Percentiles rank a stretch among this genome's conserved stretches.
These are phyloP conservation scores for Discostella stelligeroides DNA, from an alignment of 108 stramenopile species.

Conservation along the genomic window DNA sequence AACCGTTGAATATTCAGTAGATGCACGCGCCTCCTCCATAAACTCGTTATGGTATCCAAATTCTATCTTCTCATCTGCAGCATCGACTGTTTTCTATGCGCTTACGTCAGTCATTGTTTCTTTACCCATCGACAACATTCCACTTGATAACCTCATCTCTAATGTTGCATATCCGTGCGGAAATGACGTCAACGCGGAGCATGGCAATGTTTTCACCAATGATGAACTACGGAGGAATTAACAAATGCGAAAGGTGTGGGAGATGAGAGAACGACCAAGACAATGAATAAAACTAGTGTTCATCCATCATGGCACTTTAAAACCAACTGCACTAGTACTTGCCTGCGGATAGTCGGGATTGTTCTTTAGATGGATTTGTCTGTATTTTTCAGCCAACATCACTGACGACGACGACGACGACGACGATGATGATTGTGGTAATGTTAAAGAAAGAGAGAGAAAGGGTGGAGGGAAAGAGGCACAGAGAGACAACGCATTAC, in stretches of 20 bases:
- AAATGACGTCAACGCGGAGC: conserved; percentile 55
- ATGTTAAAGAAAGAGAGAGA: not conserved
- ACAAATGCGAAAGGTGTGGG: not conserved
- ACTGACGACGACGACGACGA: conserved; percentile 7
- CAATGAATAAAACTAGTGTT: not conserved
- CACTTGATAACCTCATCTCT: conserved; percentile 65
- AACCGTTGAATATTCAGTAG: too few relatives aligned
- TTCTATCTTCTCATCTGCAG: too few relatives aligned
- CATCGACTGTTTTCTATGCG: too few relatives aligned
- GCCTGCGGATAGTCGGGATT: conserved; percentile 74
- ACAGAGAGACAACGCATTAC: too few relatives aligned
- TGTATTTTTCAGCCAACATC: conserved; percentile 46
- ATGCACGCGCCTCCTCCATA: too few relatives aligned
- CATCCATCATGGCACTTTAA: not conserved
- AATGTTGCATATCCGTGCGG: conserved; percentile 65
- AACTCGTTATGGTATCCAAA: too few relatives aligned
- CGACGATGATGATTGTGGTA: not conserved
- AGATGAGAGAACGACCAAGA: too few relatives aligned
- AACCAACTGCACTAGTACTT: not conserved
- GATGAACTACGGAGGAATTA: conserved; percentile 46
- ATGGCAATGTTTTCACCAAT: conserved; percentile 69
- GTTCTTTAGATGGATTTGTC: conserved; percentile 51
- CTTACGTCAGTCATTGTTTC: too few relatives aligned
- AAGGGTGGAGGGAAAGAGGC: too few relatives aligned
- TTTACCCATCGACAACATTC: conserved; percentile 44